Conservation (phyloP, 2,329 filamentous ascomycete species). For the Didymella segeticola region DNA sequence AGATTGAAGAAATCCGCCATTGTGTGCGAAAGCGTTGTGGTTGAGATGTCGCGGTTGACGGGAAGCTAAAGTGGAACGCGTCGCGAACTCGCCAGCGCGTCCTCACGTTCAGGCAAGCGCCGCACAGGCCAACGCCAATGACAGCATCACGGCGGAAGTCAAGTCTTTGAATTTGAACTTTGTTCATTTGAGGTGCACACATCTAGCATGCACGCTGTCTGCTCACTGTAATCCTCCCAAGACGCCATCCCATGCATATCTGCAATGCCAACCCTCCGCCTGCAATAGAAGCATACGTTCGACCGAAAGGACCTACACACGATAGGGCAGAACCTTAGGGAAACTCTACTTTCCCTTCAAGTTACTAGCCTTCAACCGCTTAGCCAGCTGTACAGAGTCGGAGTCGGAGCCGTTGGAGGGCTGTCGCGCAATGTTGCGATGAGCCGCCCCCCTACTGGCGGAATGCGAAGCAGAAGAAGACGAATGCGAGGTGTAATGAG, state of each 20-base stretch:
- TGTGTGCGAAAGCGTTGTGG: slow-evolving; percentile 11
- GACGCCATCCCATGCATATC: slow-evolving; percentile 17
- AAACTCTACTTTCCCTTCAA: slow-evolving; percentile 47
- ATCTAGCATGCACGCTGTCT: slow-evolving; percentile 14
- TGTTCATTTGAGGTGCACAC: too few species aligned
- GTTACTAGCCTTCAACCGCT: slow-evolving; percentile 69
- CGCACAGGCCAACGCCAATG: slow-evolving; percentile 23
- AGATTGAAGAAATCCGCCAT: slow-evolving; percentile 97
- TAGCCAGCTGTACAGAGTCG: slow-evolving; percentile 67
- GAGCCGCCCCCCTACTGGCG: slow-evolving; percentile 48
- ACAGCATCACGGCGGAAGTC: slow-evolving; percentile 2
- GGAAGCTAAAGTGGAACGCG: slow-evolving; percentile 40
- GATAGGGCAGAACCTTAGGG: slow-evolving; percentile 23
- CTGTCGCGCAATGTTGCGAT: slow-evolving; percentile 32
- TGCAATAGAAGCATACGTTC: slow-evolving; percentile 7
- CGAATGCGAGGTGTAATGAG: slow-evolving; percentile 38
- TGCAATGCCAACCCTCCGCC: background rate
- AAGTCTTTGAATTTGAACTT: too few species aligned
- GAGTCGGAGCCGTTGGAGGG: slow-evolving; percentile 52
- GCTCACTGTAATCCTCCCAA: background rate
- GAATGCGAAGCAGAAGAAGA: slow-evolving; percentile 37
- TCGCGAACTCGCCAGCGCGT: slow-evolving; percentile 31
- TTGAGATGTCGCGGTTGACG: slow-evolving; percentile 17
- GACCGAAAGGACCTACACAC: slow-evolving; percentile 31
- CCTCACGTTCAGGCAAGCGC: slow-evolving; percentile 35